Conservation (phyloP, 2,329 filamentous ascomycete genomes). For the Beauveria varroae region DNA sequence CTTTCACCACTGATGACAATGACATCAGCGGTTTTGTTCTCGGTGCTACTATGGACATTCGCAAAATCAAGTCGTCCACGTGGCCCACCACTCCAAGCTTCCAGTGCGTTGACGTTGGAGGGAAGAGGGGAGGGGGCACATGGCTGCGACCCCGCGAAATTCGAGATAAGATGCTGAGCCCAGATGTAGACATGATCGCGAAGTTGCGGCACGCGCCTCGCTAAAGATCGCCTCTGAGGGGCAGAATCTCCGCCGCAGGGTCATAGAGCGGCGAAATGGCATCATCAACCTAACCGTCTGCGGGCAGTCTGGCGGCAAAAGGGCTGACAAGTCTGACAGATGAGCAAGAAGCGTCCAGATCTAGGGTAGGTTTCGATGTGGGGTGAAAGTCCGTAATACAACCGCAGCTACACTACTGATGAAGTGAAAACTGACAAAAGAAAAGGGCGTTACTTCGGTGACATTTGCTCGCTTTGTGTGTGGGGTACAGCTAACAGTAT, state of each 20-base stretch:
- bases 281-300: not conserved
- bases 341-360: too few species aligned
- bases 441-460: conserved; percentile 6
- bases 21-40: not conserved
- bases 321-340: not conserved
- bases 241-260: too few species aligned
- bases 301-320: not conserved
- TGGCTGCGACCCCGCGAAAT: not conserved
- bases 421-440: not conserved
- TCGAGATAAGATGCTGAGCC: not conserved
- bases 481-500: not conserved
- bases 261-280: too few species aligned
- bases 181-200: not conserved
- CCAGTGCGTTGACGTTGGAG: too few species aligned
- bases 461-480: not conserved
- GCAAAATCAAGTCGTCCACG: not conserved
- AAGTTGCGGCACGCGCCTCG: not conserved
- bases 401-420: too few species aligned
- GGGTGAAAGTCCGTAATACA: too few species aligned
- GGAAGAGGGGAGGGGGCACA: too few species aligned
- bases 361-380: too few species aligned
- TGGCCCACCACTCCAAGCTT: not conserved
- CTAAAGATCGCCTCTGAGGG: not conserved
- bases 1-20: too few species aligned
- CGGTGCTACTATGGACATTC: not conserved